phyloP scores from a whole-genome alignment of 179 eudicot species.

The Amaranthus tricolor region DNA sequence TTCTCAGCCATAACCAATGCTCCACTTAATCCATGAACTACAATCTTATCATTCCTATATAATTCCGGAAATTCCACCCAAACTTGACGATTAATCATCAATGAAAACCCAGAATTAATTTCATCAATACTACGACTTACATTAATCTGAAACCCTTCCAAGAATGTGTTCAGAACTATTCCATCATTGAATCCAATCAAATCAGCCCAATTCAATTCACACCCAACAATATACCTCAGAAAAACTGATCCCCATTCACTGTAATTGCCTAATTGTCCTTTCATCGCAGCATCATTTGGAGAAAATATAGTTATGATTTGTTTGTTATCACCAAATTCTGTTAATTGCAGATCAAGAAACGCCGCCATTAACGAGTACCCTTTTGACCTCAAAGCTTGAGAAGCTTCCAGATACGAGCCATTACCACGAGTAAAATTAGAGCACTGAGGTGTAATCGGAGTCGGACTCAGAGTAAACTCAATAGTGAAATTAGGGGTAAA shows the following conservation, averaged over 20 bases:
- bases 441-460: background rate
- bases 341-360: slow-evolving; percentile 58
- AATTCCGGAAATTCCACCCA: slow-evolving; percentile 40
- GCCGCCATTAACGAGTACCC: slow-evolving; percentile 57
- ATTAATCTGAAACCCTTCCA: slow-evolving; percentile 39
- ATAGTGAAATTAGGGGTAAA: slow-evolving; percentile 34
- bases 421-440: background rate
- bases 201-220: slow-evolving; percentile 37
- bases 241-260: slow-evolving; percentile 40
- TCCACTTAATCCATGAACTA: slow-evolving; percentile 48
- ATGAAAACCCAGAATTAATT: slow-evolving; percentile 12
- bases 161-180: slow-evolving; percentile 31
- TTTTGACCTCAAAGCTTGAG: slow-evolving; percentile 38
- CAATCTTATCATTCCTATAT: slow-evolving; percentile 37
- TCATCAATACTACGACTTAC: slow-evolving; percentile 17
- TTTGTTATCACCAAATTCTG: slow-evolving; percentile 9
- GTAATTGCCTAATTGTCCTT: slow-evolving; percentile 31
- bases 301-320: slow-evolving; percentile 50
- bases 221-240: slow-evolving; percentile 54
- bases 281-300: slow-evolving; percentile 43
- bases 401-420: slow-evolving; percentile 29
- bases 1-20: slow-evolving; percentile 25
- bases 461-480: slow-evolving; percentile 9
- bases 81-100: slow-evolving; percentile 42
- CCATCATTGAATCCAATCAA: slow-evolving; percentile 28